Evolutionary conservation across 192 early-diverging fungal genomes (phyloP), one percentile per base, ranked within the genome.

Genomic region (Pecoramyces ruminantium): DNA sequence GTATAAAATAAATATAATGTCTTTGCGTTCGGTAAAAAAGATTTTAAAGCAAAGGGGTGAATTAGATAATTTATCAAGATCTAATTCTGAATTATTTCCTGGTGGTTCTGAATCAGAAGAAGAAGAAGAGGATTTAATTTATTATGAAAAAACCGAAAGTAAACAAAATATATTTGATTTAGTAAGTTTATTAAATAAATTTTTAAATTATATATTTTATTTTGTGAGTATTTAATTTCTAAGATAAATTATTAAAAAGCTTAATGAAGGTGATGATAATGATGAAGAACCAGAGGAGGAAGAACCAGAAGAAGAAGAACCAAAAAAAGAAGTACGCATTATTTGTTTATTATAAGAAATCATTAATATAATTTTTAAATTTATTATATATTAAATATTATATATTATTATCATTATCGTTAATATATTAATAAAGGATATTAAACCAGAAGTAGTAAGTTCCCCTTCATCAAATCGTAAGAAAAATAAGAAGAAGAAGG

Each of bases 101-200:
- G 51, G n/a, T 67, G 51, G 51, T 9, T 67, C 51, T 0, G 51
- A 67, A n/a, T 67, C 51, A 25, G 51, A 67, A 27, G 51, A 67
- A n/a, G 51, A 67, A 5, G 51, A 67, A n/a, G 51, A 67, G 4
- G 42, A 51, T 14, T 17, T 17, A 25, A 27, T 67, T n/a, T 67
- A 51, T 14, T 51, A 67, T n/a, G 51, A 67, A 67, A 67, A 67
- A 67, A n/a, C 51, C 9, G 51, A 67, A 67, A 67, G 82, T 5
- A 83, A 83, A 38, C 80, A 82, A 78, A 92, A 92, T 82, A 77
- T 89, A 40, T 92, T 92, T 85, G 90, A 85, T 39, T 83, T 92
- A 87, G 92, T 92, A 89, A 78, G 83, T 38, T 30, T 28, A 51
- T 80, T 27, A 78, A 28, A 29, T 15, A 34, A 6, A 34, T 34